These are phyloP conservation scores for Phytophthora boehmeriae DNA, from an alignment of 352 stramenopile genomes.

Conservation along the genomic window DNA sequence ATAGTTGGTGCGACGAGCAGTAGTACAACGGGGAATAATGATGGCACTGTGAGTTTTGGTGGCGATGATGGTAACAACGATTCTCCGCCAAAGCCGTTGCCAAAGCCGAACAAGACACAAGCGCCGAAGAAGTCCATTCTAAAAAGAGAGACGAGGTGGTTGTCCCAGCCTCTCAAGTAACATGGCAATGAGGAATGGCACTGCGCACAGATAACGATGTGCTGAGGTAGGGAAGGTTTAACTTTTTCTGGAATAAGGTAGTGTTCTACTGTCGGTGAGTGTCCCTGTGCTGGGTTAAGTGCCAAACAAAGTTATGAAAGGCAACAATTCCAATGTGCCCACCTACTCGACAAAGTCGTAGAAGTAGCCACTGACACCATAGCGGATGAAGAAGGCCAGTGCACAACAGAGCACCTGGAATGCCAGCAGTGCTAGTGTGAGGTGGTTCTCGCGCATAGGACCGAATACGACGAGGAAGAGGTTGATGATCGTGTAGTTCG, in stretches of 20 bases:
- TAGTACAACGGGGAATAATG: background rate
- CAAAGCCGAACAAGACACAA: conserved; percentile 47
- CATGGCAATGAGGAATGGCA: conserved; percentile 23
- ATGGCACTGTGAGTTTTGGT: background rate
- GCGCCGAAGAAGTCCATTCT: conserved; percentile 64
- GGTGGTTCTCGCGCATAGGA: conserved; percentile 77
- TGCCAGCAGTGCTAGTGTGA: conserved; percentile 69
- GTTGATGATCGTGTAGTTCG: conserved; percentile 91
- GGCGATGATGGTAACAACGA: conserved; percentile 14
- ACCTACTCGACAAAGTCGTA: conserved; percentile 88
- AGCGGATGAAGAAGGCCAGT: conserved; percentile 86
- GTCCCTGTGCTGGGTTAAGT: conserved; percentile 21
- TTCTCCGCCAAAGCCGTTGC: conserved; percentile 28
- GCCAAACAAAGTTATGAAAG: conserved; percentile 8
- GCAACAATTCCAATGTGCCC: conserved; percentile 4
- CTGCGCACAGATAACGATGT: background rate
- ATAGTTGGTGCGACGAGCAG: conserved; percentile 20
- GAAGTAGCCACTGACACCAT: conserved; percentile 86
- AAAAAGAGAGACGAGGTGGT: conserved; percentile 45
- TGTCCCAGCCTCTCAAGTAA: conserved; percentile 40
- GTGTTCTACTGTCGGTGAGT: conserved; percentile 3
- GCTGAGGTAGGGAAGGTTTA: background rate
- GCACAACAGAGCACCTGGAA: conserved; percentile 80
- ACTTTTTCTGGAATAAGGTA: conserved; percentile 4
- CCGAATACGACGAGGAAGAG: conserved; percentile 86